phyloP scores from a whole-genome alignment of 768 basidiomycete species.

The Phlebiopsis flavidoalba region DNA sequence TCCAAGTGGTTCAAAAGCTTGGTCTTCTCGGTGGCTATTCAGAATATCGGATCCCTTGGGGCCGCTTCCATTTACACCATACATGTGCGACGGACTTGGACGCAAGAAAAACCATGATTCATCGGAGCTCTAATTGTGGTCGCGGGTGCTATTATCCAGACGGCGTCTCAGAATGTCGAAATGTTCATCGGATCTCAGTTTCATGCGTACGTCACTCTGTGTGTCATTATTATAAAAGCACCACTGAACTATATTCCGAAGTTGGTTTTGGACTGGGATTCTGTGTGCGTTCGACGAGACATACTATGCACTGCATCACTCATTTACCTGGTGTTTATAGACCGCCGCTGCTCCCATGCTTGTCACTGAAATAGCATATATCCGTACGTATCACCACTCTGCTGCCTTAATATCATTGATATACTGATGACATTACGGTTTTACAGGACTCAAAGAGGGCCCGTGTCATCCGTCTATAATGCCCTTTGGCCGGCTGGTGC shows the following conservation, averaged over 20 bases:
- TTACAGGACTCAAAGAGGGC: conserved; percentile 56
- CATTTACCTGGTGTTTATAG: background rate
- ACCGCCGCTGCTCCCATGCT: conserved; percentile 77
- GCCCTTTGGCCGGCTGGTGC: conserved; percentile 84
- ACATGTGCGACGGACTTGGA: conserved; percentile 67
- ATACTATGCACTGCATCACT: conserved; percentile 43
- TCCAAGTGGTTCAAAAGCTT: conserved; percentile 51
- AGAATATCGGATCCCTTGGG: conserved; percentile 68
- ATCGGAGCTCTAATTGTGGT: conserved; percentile 67
- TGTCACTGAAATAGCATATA: conserved; percentile 83
- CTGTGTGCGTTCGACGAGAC: conserved; percentile 36
- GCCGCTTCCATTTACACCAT: conserved; percentile 68
- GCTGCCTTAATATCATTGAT: background rate
- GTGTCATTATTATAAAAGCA: background rate
- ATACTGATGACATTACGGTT: background rate
- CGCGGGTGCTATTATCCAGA: conserved; percentile 61
- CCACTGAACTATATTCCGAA: background rate
- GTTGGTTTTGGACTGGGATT: conserved; percentile 2
- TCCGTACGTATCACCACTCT: conserved; percentile 30
- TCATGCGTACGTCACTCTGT: conserved; percentile 25
- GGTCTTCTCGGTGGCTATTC: conserved; percentile 73
- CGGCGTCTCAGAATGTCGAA: conserved; percentile 60
- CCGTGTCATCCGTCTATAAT: conserved; percentile 74
- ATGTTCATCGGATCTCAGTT: conserved; percentile 80
- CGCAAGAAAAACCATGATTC: conserved; percentile 60